These are phyloP conservation scores for Cylindrodendrum hubeiense DNA, from an alignment of 2,329 filamentous ascomycete species.

Conservation along the genomic window DNA sequence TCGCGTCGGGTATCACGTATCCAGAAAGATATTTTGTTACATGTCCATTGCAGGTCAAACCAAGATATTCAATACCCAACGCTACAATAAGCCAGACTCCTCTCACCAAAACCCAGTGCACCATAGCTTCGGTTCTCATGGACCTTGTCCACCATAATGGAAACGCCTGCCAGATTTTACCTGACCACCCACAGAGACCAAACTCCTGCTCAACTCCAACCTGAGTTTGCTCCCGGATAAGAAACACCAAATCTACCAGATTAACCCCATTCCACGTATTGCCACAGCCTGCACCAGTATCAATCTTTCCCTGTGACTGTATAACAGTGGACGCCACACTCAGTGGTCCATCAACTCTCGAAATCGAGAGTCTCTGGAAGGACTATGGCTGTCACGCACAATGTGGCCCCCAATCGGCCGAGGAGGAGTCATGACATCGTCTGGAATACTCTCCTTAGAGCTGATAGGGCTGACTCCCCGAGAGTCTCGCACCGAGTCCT, in stretches of 20 bases:
- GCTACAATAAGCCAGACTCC: not conserved
- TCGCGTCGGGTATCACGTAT: not conserved
- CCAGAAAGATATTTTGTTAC: not conserved
- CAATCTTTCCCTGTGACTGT: not conserved
- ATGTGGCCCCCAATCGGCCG: constrained; percentile 50
- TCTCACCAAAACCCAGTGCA: not conserved
- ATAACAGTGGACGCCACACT: constrained; percentile 13
- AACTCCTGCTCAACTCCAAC: not conserved
- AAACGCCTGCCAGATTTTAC: not conserved
- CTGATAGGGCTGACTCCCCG: constrained; percentile 54
- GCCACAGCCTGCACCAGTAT: not conserved
- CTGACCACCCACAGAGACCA: not conserved
- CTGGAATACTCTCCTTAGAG: constrained; percentile 39
- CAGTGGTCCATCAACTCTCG: constrained; percentile 64
- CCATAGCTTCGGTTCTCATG: not conserved
- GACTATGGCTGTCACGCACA: constrained; percentile 60
- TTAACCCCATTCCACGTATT: not conserved
- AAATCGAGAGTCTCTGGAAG: constrained; percentile 69
- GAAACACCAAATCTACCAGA: too few relatives aligned
- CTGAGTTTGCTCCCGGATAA: not conserved
- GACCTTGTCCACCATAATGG: not conserved
- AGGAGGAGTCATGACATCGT: constrained; percentile 52
- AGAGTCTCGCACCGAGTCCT: constrained; percentile 44
- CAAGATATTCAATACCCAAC: not conserved
- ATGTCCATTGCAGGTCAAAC: not conserved